Conservation (phyloP, 177 flowering plant genomes). For the Telopea speciosissima region DNA sequence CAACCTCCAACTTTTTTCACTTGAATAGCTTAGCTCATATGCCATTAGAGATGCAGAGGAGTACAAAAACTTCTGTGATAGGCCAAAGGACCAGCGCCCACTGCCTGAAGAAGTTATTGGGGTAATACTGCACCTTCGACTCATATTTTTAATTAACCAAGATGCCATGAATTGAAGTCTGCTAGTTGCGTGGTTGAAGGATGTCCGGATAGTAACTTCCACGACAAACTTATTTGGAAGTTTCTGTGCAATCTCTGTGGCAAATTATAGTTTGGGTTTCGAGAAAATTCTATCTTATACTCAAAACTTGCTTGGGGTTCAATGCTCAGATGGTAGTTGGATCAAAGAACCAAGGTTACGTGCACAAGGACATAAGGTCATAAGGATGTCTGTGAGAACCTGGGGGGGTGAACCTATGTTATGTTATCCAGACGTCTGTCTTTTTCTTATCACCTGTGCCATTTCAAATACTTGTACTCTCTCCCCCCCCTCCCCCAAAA, state of each 20-base stretch:
- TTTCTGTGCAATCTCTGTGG: not conserved
- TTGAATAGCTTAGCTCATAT: constrained; percentile 68
- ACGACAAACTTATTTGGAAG: not conserved
- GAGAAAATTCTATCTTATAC: not conserved
- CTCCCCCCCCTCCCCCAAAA: no score
- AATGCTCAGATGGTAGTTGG: no score
- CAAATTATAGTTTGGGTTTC: not conserved
- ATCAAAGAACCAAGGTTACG: not conserved
- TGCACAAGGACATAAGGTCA: not conserved
- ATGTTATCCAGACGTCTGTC: no score
- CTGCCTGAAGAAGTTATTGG: constrained; percentile 91
- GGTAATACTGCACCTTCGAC: constrained; percentile 30
- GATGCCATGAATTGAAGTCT: not conserved
- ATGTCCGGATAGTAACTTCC: not conserved
- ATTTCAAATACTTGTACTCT: no score
- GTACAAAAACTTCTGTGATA: constrained; percentile 92
- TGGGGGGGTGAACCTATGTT: not conserved
- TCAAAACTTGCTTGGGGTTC: not conserved
- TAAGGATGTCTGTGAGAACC: not conserved
- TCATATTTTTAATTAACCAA: not conserved
- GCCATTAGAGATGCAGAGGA: constrained; percentile 92
- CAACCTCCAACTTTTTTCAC: constrained; percentile 5
- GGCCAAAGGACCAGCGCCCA: constrained; percentile 85
- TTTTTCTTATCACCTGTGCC: no score
- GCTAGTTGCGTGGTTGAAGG: not conserved